These are phyloP conservation scores for Acidomyces sp. DNA, from an alignment of 495 filamentous ascomycete species.

Conservation along the genomic window DNA sequence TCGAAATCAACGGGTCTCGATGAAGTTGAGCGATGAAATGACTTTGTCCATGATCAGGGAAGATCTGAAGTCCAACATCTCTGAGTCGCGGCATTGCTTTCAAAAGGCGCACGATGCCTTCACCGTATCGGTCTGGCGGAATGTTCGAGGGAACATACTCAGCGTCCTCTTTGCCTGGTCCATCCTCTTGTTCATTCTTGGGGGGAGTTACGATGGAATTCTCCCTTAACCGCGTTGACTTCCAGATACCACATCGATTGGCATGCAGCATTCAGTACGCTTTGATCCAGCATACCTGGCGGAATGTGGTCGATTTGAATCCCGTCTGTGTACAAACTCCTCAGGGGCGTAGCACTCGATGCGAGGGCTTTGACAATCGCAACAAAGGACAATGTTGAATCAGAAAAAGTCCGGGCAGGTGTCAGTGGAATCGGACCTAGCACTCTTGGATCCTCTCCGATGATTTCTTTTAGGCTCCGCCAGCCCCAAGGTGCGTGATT, in stretches of 20 bases:
- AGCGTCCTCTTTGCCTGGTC: background rate
- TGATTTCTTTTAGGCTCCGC: background rate
- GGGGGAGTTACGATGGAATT: no score
- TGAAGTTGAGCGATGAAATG: background rate
- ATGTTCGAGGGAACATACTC: background rate
- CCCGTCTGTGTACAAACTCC: constrained; percentile 18
- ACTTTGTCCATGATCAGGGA: constrained; percentile 2
- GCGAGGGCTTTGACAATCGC: constrained; percentile 9
- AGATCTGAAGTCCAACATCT: constrained; percentile 15
- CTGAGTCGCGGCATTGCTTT: constrained; percentile 5
- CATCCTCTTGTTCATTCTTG: no score
- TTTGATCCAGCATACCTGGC: background rate
- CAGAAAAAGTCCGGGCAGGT: constrained; percentile 2
- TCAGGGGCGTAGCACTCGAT: background rate
- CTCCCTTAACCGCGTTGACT: constrained; percentile 9
- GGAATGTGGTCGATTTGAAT: constrained; percentile 15
- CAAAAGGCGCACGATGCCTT: constrained; percentile 5
- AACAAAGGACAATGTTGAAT: constrained; percentile 10
- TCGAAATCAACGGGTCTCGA: constrained; percentile 1
- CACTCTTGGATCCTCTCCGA: constrained; percentile 14
- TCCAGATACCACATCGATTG: constrained; percentile 12
- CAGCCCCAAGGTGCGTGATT: constrained; percentile 19
- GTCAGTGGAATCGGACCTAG: constrained; percentile 8
- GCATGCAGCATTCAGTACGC: constrained; percentile 3
- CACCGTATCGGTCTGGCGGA: constrained; percentile 1